Conservation (phyloP, 2,329 filamentous ascomycete genomes). For the Trichoderma lentiforme region DNA sequence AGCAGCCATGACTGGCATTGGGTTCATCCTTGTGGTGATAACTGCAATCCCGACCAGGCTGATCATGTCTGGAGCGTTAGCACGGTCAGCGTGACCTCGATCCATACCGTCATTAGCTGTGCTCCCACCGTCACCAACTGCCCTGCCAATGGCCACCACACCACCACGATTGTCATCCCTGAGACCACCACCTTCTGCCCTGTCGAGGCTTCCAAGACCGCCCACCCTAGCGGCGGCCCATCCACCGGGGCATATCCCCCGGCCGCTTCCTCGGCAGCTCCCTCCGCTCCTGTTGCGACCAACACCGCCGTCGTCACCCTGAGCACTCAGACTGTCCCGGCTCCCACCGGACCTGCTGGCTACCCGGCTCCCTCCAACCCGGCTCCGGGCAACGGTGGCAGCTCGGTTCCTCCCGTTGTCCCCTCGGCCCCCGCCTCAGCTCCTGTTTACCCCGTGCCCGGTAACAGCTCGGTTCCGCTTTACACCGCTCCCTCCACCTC, state of each 20-base stretch:
- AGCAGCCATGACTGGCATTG: conserved; percentile 35
- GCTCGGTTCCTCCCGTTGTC: neutral
- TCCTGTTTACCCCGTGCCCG: conserved; percentile 11
- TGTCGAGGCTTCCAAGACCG: conserved; percentile 31
- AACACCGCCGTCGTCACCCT: conserved; percentile 8
- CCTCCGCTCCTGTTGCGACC: neutral
- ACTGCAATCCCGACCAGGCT: conserved; percentile 23
- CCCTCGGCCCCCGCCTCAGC: neutral
- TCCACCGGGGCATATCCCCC: conserved; percentile 1
- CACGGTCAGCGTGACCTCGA: conserved; percentile 39
- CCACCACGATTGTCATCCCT: conserved; percentile 38
- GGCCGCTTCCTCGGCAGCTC: neutral
- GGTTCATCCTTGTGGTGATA: conserved; percentile 32
- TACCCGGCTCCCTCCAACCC: conserved; percentile 18
- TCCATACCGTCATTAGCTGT: conserved; percentile 41
- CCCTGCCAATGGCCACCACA: conserved; percentile 35
- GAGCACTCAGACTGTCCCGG: conserved; percentile 10
- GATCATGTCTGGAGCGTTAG: conserved; percentile 39
- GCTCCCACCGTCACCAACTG: conserved; percentile 35
- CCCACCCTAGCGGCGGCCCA: neutral
- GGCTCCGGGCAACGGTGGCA: neutral
- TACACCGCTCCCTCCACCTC: neutral
- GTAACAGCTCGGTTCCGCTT: conserved; percentile 6
- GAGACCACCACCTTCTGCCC: conserved; percentile 45
- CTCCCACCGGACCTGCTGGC: conserved; percentile 6